phyloP scores from a whole-genome alignment of 192 early-diverging fungal genomes.

The Pilobolus umbonatus region DNA sequence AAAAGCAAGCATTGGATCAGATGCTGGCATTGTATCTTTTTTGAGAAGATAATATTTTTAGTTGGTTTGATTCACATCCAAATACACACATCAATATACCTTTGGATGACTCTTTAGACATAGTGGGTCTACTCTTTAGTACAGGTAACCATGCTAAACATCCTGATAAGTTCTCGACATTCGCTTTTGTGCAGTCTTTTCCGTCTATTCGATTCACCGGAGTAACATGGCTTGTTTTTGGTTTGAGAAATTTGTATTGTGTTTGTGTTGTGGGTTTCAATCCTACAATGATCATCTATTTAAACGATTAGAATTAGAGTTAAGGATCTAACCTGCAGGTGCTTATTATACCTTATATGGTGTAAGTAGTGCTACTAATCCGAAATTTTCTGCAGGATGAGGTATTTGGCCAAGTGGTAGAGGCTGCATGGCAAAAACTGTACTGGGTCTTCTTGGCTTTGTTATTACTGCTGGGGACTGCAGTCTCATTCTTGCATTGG shows the following conservation, averaged over 20 bases:
- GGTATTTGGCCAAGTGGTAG: slow-evolving; percentile 51
- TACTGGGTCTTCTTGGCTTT: slow-evolving; percentile 48
- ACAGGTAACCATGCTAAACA: slow-evolving; percentile 56
- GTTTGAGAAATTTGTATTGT: slow-evolving; percentile 48
- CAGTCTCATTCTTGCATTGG: not conserved
- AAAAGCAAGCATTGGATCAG: slow-evolving; percentile 52
- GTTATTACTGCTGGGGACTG: slow-evolving; percentile 12
- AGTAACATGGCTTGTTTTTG: slow-evolving; percentile 34
- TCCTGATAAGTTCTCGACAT: slow-evolving; percentile 34
- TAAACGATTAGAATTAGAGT: not conserved
- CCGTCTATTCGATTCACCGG: slow-evolving; percentile 9
- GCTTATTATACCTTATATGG: slow-evolving; percentile 44
- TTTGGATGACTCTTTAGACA: slow-evolving; percentile 13
- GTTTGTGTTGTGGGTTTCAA: slow-evolving; percentile 55
- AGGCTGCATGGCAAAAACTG: slow-evolving; percentile 54
- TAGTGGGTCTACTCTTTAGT: slow-evolving; percentile 35
- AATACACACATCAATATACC: not conserved
- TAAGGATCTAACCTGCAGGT: not conserved
- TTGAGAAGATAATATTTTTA: too few species aligned
- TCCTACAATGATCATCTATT: slow-evolving; percentile 53
- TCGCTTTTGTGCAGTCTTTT: slow-evolving; percentile 6
- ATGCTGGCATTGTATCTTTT: slow-evolving; percentile 6
- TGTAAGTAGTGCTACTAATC: slow-evolving; percentile 54
- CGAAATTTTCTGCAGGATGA: slow-evolving; percentile 50
- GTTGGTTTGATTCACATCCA: not conserved